Evolutionary conservation across 345 rosid species (phyloP).

Genomic region (Ricinus communis): DNA sequence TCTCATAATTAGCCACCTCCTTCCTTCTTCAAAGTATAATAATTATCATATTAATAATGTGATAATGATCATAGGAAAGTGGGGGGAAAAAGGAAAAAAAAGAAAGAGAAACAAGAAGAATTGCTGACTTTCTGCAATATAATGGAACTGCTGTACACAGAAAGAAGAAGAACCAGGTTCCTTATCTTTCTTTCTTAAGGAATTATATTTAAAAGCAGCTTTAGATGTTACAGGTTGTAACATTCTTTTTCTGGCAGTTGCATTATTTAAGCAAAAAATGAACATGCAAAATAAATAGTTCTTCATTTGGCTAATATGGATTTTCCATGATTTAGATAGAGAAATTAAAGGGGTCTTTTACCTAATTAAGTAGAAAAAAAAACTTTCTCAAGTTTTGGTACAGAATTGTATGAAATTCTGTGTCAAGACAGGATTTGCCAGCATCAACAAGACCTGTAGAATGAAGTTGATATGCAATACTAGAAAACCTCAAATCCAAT

Average conservation of each 20-base stretch:
- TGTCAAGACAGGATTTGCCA: no score
- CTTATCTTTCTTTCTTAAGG: constrained; percentile 27
- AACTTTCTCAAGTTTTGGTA: no score
- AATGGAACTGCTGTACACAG: background rate
- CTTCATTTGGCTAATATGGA: background rate
- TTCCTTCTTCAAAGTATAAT: no score
- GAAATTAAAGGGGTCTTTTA: no score
- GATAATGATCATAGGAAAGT: background rate
- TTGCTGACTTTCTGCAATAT: constrained; percentile 29
- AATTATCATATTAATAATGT: background rate
- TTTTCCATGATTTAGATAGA: no score
- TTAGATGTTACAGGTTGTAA: constrained; percentile 15
- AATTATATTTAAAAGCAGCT: constrained; percentile 24
- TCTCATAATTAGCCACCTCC: no score
- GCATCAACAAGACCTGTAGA: no score
- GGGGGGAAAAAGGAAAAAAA: background rate
- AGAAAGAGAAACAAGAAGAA: background rate
- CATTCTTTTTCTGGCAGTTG: constrained; percentile 22
- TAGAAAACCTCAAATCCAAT: no score
- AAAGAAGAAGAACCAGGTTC: constrained; percentile 45
- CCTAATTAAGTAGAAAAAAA: no score
- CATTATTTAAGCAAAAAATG: background rate
- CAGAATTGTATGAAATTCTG: no score
- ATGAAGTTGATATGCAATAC: no score
- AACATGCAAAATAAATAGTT: constrained; percentile 6